A percentile compares a stretch with the other conserved stretches of the same genome.
Conservation (phyloP, 2,329 filamentous ascomycete genomes). For the Fusarium albidum region DNA sequence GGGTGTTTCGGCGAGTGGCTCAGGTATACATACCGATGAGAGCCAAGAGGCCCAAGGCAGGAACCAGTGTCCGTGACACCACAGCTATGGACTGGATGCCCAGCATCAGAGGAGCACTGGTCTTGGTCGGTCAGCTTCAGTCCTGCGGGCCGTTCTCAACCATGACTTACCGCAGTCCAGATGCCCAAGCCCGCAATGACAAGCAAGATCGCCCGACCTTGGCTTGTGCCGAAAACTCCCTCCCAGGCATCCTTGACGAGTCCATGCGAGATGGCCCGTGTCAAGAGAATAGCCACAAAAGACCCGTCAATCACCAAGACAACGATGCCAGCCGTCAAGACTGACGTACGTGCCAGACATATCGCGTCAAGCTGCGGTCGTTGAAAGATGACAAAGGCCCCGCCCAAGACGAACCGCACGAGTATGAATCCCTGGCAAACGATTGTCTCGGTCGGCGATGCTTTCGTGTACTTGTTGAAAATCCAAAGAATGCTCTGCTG, state of each 20-base stretch:
- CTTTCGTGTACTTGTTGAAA: slow-evolving; percentile 50
- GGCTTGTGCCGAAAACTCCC: slow-evolving; percentile 36
- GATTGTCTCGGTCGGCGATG: slow-evolving; percentile 46
- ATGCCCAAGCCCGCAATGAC: slow-evolving; percentile 55
- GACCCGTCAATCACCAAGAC: slow-evolving; percentile 55
- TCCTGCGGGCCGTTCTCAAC: neutral
- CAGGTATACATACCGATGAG: slow-evolving; percentile 52
- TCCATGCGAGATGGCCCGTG: slow-evolving; percentile 51
- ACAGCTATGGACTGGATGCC: slow-evolving; percentile 54
- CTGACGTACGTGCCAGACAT: slow-evolving; percentile 58
- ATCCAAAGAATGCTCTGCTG: slow-evolving; percentile 65
- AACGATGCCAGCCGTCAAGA: slow-evolving; percentile 54
- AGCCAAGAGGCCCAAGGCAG: slow-evolving; percentile 58
- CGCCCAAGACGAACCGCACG: slow-evolving; percentile 60
- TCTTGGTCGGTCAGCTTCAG: slow-evolving; percentile 44
- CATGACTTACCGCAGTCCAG: slow-evolving; percentile 62
- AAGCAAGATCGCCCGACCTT: slow-evolving; percentile 52
- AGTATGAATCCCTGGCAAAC: slow-evolving; percentile 57
- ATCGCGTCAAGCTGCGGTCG: slow-evolving; percentile 60
- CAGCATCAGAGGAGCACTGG: slow-evolving; percentile 60
- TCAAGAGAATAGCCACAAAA: slow-evolving; percentile 53
- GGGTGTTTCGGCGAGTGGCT: neutral
- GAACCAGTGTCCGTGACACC: slow-evolving; percentile 57
- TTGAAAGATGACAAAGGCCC: slow-evolving; percentile 63
- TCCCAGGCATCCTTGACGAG: slow-evolving; percentile 44